A percentile compares a stretch with the other conserved stretches of the same genome.
Conservation (phyloP, 1,139 yeast genomes). For the Cylindricascospora bacillispora region DNA sequence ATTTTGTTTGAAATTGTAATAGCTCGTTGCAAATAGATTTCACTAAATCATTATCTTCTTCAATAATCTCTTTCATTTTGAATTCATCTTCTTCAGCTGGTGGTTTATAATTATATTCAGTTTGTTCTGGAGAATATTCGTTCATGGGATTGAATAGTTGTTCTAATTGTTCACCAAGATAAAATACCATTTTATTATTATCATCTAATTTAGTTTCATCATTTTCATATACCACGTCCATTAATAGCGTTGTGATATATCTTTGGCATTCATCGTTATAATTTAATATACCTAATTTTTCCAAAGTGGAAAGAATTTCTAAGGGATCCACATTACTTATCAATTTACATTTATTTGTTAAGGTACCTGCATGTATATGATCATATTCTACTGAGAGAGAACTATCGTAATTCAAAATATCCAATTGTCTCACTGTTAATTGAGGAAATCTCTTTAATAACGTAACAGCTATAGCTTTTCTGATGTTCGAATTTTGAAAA, state of each 20-base stretch:
- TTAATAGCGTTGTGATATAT: constrained; percentile 43
- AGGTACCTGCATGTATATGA: constrained; percentile 44
- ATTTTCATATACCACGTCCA: constrained; percentile 67
- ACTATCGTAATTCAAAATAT: constrained; percentile 1
- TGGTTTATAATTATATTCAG: constrained; percentile 48
- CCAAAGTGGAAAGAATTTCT: constrained; percentile 35
- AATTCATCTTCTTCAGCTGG: constrained; percentile 21
- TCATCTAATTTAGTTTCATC: constrained; percentile 38
- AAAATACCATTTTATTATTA: constrained; percentile 61
- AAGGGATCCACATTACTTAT: constrained; percentile 11
- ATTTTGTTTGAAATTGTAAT: constrained; percentile 56
- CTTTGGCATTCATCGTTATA: constrained; percentile 27
- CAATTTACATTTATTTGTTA: constrained; percentile 66
- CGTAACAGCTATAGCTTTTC: constrained; percentile 68
- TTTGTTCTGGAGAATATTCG: constrained; percentile 83
- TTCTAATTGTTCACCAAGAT: constrained; percentile 75
- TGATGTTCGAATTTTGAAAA: constrained; percentile 43
- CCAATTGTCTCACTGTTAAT: constrained; percentile 23
- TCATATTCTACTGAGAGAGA: constrained; percentile 13
- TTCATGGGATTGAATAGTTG: constrained; percentile 79
- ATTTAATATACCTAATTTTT: constrained; percentile 40
- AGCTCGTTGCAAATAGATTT: constrained; percentile 54
- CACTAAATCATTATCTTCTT: constrained; percentile 25
- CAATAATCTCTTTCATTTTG: too few relatives aligned
- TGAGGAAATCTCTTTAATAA: constrained; percentile 54